Conservation (phyloP, 352 stramenopile genomes). For the Pythium folliculosum region DNA sequence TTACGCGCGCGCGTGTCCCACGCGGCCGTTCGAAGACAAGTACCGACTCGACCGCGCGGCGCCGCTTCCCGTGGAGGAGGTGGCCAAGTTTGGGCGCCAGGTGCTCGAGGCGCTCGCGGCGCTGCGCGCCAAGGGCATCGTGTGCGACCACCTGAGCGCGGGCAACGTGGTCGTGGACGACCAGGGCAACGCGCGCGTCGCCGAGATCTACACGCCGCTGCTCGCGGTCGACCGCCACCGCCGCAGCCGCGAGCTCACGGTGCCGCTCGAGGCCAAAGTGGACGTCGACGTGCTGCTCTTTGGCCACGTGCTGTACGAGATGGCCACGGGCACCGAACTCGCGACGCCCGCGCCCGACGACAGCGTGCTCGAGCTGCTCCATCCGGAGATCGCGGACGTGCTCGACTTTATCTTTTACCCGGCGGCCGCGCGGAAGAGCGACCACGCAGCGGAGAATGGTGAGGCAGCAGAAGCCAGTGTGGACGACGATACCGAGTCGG, state of each 20-base stretch:
- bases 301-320: slow-evolving; percentile 75
- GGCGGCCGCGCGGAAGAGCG: not conserved
- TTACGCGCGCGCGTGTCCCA: slow-evolving; percentile 37
- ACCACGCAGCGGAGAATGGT: not conserved
- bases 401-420: slow-evolving; percentile 59
- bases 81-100: slow-evolving; percentile 62
- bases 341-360: slow-evolving; percentile 41
- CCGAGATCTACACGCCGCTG: slow-evolving; percentile 66
- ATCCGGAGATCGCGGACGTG: slow-evolving; percentile 58
- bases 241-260: slow-evolving; percentile 52
- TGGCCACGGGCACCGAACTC: slow-evolving; percentile 70
- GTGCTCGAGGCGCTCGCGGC: slow-evolving; percentile 59
- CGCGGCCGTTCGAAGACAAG: slow-evolving; percentile 50
- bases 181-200: slow-evolving; percentile 51
- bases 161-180: slow-evolving; percentile 67
- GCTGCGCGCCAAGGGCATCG: slow-evolving; percentile 57
- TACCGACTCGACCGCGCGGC: slow-evolving; percentile 46
- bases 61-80: slow-evolving; percentile 42
- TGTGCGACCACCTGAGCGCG: slow-evolving; percentile 69
- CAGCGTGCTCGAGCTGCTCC: slow-evolving; percentile 51
- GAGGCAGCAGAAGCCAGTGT: not conserved
- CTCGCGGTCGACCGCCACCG: slow-evolving; percentile 61
- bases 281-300: slow-evolving; percentile 74
- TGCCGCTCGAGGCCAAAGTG: slow-evolving; percentile 62
- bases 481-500: slow-evolving; percentile 5